phyloP scores from a whole-genome alignment of 805 yeast species.

The Myxozyma monticola region DNA sequence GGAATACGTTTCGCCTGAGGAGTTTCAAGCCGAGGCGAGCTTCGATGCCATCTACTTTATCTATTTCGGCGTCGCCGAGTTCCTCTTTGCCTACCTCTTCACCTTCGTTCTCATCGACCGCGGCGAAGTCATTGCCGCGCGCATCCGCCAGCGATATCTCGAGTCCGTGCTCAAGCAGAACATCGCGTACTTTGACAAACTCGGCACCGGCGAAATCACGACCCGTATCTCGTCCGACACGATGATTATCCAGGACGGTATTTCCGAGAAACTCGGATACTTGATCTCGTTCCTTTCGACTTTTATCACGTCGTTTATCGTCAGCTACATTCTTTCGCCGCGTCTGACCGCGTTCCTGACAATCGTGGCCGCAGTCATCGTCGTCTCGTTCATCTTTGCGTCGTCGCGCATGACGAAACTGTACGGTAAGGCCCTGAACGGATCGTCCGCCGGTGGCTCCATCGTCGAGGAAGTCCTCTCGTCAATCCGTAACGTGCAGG shows the following conservation, averaged over 20 bases:
- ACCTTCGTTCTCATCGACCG: constrained; percentile 42
- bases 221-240: constrained; percentile 47
- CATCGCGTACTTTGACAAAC: constrained; percentile 44
- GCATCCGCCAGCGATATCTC: constrained; percentile 42
- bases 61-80: constrained; percentile 43
- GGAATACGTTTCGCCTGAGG: constrained; percentile 22
- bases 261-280: constrained; percentile 45
- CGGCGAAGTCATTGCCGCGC: constrained; percentile 45
- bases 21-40: constrained; percentile 40
- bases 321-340: constrained; percentile 42
- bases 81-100: constrained; percentile 34
- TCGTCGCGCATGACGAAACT: constrained; percentile 30
- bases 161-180: constrained; percentile 43
- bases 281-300: constrained; percentile 43
- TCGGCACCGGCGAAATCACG: constrained; percentile 48
- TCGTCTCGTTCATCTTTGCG: constrained; percentile 38
- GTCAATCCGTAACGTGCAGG: constrained; percentile 45
- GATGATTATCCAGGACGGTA: constrained; percentile 45
- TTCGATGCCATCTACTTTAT: constrained; percentile 43
- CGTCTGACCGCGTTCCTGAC: constrained; percentile 37
- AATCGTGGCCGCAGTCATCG: constrained; percentile 33
- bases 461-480: constrained; percentile 46
- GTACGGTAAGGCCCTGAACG: constrained; percentile 22
- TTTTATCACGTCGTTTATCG: constrained; percentile 42
- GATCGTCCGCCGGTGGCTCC: constrained; percentile 33